These are phyloP conservation scores for Ganoderma multipileum DNA, from an alignment of 1,284 basidiomycete genomes.

Conservation along the genomic window DNA sequence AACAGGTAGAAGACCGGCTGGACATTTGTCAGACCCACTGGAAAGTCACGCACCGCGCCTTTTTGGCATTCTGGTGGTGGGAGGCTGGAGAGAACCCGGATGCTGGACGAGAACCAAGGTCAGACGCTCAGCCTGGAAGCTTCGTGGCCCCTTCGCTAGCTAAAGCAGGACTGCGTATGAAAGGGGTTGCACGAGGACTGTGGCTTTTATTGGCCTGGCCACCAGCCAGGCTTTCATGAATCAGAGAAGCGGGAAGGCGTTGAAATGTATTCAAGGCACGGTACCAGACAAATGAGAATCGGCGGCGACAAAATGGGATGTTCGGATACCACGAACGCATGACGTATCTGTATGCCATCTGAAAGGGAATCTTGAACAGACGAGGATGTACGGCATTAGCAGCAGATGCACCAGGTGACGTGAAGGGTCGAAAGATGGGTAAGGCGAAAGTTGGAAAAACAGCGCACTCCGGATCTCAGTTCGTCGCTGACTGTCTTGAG, in stretches of 20 bases:
- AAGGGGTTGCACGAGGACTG: neutral
- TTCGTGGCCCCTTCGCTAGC: neutral
- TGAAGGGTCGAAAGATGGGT: neutral
- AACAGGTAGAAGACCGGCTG: neutral
- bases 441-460: neutral
- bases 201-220: neutral
- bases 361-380: neutral
- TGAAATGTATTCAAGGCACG: neutral
- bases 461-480: neutral
- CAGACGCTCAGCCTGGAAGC: neutral
- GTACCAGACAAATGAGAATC: neutral
- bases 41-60: slow-evolving; percentile 10
- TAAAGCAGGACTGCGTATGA: neutral
- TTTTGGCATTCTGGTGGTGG: neutral
- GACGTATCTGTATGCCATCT: neutral
- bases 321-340: neutral
- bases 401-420: neutral
- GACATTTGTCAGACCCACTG: slow-evolving; percentile 6
- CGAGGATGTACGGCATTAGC: neutral
- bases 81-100: slow-evolving; percentile 1
- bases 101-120: neutral
- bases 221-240: neutral
- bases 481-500: neutral
- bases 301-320: neutral
- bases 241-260: neutral